Evolutionary conservation across 2,329 filamentous ascomycete species (phyloP).

Genomic region (Phoma sp.): DNA sequence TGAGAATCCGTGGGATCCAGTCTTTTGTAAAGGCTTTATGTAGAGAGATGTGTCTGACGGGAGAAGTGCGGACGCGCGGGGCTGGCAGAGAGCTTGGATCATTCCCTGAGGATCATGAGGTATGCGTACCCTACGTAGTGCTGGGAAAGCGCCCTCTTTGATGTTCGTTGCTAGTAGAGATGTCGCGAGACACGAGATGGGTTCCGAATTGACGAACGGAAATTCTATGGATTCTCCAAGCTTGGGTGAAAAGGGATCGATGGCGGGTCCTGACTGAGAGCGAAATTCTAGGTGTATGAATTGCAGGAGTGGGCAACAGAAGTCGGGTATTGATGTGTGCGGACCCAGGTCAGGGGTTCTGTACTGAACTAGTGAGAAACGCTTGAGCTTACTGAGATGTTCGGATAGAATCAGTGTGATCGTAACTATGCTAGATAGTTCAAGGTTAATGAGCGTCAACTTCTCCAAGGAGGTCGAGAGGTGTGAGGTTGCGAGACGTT

Average conservation of each 20-base stretch:
- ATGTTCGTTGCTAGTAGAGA: constrained; percentile 70
- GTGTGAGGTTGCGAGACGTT: constrained; percentile 57
- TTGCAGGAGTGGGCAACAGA: constrained; percentile 57
- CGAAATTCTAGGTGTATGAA: constrained; percentile 67
- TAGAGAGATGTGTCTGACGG: constrained; percentile 42
- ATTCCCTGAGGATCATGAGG: constrained; percentile 73
- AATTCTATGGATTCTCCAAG: constrained; percentile 15
- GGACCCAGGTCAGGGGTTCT: constrained; percentile 54
- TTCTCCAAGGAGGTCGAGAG: constrained; percentile 54
- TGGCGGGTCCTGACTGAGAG: constrained; percentile 32
- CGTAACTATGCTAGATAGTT: constrained; percentile 59
- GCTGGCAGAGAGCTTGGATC: constrained; percentile 73
- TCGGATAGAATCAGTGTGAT: constrained; percentile 59
- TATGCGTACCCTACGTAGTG: constrained; percentile 64
- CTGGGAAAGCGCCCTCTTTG: constrained; percentile 66
- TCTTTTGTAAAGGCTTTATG: constrained; percentile 13
- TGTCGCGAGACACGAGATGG: constrained; percentile 62
- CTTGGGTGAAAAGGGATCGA: constrained; percentile 13
- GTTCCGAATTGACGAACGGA: constrained; percentile 38
- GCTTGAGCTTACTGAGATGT: constrained; percentile 52
- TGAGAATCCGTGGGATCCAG: not conserved
- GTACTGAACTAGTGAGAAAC: constrained; percentile 61
- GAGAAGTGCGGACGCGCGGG: constrained; percentile 62
- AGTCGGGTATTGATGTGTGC: constrained; percentile 52
- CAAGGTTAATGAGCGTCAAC: constrained; percentile 60